These are phyloP conservation scores for Talaromyces sp. DNA, from an alignment of 2,329 filamentous ascomycete species.

Conservation along the genomic window DNA sequence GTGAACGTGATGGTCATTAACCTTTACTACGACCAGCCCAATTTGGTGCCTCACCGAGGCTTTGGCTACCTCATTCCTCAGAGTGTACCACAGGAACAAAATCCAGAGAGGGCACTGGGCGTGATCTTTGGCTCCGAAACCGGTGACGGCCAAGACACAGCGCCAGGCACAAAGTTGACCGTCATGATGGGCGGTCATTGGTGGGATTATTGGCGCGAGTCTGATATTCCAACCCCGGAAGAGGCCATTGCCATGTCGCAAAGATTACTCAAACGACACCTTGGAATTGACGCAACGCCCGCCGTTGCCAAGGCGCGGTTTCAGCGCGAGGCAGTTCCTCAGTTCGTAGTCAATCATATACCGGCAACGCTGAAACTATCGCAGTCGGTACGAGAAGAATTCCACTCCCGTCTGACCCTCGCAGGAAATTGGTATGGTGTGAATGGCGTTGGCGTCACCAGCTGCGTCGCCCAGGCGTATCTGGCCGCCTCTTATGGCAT, in stretches of 20 bases:
- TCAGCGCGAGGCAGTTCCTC: conserved; percentile 74
- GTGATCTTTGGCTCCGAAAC: conserved; percentile 85
- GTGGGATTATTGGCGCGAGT: conserved; percentile 61
- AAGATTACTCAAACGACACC: conserved; percentile 64
- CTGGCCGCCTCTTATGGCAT: conserved; percentile 43
- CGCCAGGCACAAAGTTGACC: conserved; percentile 73
- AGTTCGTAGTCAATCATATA: conserved; percentile 77
- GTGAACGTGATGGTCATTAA: conserved; percentile 91
- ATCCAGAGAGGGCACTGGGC: conserved; percentile 78
- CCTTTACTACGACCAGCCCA: conserved; percentile 67
- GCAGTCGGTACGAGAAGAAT: conserved; percentile 50
- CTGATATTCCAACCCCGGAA: conserved; percentile 57
- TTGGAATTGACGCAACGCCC: conserved; percentile 63
- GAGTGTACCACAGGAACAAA: conserved; percentile 63
- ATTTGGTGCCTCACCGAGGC: conserved; percentile 62
- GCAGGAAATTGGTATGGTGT: conserved; percentile 50
- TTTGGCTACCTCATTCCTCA: conserved; percentile 91
- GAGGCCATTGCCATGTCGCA: conserved; percentile 67
- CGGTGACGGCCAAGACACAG: conserved; percentile 51
- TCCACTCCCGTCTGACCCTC: conserved; percentile 61
- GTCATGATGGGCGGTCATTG: conserved; percentile 94
- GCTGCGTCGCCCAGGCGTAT: conserved; percentile 54
- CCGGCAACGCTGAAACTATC: conserved; percentile 56
- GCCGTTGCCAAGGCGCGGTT: conserved; percentile 57
- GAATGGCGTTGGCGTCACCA: conserved; percentile 48